phyloP scores from a whole-genome alignment of 2,329 filamentous ascomycete genomes.

The Scytalidium lignicola region DNA sequence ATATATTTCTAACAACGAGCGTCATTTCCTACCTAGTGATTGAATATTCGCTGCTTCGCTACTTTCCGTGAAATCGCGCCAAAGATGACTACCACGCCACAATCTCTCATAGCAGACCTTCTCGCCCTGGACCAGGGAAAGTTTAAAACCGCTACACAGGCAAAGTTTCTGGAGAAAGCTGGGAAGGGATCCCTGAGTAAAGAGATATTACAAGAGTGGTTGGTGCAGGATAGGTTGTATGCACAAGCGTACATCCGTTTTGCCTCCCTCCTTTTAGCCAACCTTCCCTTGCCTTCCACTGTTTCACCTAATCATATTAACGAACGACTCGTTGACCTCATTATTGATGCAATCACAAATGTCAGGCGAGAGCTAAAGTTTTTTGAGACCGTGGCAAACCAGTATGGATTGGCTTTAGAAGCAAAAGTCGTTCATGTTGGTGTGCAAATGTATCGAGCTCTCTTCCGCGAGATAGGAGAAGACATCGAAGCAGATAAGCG shows the following conservation, averaged over 20 bases:
- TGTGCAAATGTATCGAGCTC: constrained; percentile 33
- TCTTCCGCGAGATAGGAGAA: constrained; percentile 47
- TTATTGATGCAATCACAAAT: constrained; percentile 60
- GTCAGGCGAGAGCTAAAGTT: constrained; percentile 63
- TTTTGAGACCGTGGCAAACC: constrained; percentile 58
- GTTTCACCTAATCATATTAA: constrained; percentile 36
- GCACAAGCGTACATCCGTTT: constrained; percentile 66
- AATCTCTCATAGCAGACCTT: neutral
- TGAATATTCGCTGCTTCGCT: too few species aligned
- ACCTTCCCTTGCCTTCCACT: constrained; percentile 50
- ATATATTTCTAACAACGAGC: too few species aligned
- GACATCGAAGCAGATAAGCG: neutral
- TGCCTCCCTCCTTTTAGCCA: constrained; percentile 57
- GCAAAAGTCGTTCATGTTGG: constrained; percentile 35
- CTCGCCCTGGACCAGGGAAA: neutral
- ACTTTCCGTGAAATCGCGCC: too few species aligned
- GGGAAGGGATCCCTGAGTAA: constrained; percentile 57
- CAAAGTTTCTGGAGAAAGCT: constrained; percentile 60
- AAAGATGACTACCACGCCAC: neutral
- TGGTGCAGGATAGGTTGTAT: constrained; percentile 67
- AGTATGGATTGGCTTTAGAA: constrained; percentile 51
- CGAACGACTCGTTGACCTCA: constrained; percentile 54
- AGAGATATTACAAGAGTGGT: constrained; percentile 56
- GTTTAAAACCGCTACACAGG: constrained; percentile 50
- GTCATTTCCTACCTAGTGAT: too few species aligned